These are phyloP conservation scores for Mycena venus DNA, from an alignment of 768 basidiomycete species.

Conservation along the genomic window DNA sequence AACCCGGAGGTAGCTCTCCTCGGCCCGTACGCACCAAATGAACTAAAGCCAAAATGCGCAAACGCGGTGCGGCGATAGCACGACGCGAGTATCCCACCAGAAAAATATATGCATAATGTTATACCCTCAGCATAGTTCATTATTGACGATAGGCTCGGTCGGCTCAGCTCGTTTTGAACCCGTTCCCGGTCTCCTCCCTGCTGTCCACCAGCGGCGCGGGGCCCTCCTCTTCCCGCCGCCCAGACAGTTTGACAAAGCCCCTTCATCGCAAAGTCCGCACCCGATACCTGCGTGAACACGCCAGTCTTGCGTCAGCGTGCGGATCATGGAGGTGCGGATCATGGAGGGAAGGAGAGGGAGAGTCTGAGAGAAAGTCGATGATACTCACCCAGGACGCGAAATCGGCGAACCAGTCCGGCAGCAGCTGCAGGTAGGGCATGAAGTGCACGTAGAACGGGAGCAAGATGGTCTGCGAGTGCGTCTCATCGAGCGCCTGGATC, in stretches of 20 bases:
- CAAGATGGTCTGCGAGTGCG: conserved; percentile 78
- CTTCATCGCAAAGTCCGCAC: conserved; percentile 80
- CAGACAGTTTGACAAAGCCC: conserved; percentile 76
- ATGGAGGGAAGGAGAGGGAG: too few species aligned
- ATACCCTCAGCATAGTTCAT: background rate
- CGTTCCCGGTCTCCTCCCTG: background rate
- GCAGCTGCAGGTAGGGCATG: conserved; percentile 63
- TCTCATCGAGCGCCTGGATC: conserved; percentile 85
- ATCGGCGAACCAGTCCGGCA: conserved; percentile 84
- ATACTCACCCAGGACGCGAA: conserved; percentile 78
- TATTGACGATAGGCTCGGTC: background rate
- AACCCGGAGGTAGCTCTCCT: conserved; percentile 28
- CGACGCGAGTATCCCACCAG: conserved; percentile 9
- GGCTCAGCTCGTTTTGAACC: conserved; percentile 5
- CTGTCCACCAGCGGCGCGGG: conserved; percentile 26
- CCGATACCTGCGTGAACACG: conserved; percentile 60
- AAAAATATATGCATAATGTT: background rate
- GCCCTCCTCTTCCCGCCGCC: conserved; percentile 69
- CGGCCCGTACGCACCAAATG: conserved; percentile 45
- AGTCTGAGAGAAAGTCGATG: conserved; percentile 1
- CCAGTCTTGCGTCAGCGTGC: background rate
- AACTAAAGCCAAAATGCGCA: conserved; percentile 25
- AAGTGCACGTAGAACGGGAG: conserved; percentile 82
- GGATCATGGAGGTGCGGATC: conserved; percentile 22
- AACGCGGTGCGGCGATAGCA: conserved; percentile 21